Conservation (phyloP, 1,284 basidiomycete genomes). For the Rhizoctonia solani region DNA sequence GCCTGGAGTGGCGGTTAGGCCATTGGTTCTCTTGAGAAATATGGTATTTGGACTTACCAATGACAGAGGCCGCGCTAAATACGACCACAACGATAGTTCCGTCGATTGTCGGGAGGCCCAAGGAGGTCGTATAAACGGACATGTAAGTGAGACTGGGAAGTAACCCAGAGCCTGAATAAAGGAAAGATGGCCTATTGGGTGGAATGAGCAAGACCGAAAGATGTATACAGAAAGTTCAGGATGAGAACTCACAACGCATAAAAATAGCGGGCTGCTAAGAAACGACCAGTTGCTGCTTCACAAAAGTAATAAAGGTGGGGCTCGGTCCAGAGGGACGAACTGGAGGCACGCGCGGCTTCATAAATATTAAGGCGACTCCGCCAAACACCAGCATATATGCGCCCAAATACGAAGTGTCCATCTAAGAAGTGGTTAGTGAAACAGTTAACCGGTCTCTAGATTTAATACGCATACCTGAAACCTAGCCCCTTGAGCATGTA, state of each 20-base stretch:
- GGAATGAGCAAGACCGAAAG: too few relatives aligned
- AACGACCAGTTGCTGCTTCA: conserved; percentile 26
- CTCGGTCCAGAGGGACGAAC: not conserved
- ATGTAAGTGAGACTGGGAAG: conserved; percentile 36
- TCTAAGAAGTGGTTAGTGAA: not conserved
- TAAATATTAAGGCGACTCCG: conserved; percentile 10
- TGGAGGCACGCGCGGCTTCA: conserved; percentile 27
- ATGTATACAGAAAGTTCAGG: too few relatives aligned
- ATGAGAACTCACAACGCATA: conserved; percentile 7
- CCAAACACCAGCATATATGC: conserved; percentile 4
- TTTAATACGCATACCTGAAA: conserved; percentile 15
- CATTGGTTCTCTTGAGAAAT: too few relatives aligned
- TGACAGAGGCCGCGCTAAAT: conserved; percentile 30
- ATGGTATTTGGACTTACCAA: too few relatives aligned
- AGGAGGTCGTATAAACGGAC: conserved; percentile 30
- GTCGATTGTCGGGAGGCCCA: conserved; percentile 27
- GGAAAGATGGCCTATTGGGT: too few relatives aligned
- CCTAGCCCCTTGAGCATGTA: conserved; percentile 37
- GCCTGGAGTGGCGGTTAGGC: not conserved
- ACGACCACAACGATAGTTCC: conserved; percentile 32
- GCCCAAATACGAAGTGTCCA: conserved; percentile 41
- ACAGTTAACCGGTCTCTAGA: too few relatives aligned
- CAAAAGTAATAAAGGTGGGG: not conserved
- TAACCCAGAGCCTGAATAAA: too few relatives aligned
- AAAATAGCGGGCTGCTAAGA: conserved; percentile 19